A percentile compares a stretch with the other conserved stretches of the same genome.
phyloP scores from a whole-genome alignment of 164 flowering plant species.

The Liriodendron chinense region DNA sequence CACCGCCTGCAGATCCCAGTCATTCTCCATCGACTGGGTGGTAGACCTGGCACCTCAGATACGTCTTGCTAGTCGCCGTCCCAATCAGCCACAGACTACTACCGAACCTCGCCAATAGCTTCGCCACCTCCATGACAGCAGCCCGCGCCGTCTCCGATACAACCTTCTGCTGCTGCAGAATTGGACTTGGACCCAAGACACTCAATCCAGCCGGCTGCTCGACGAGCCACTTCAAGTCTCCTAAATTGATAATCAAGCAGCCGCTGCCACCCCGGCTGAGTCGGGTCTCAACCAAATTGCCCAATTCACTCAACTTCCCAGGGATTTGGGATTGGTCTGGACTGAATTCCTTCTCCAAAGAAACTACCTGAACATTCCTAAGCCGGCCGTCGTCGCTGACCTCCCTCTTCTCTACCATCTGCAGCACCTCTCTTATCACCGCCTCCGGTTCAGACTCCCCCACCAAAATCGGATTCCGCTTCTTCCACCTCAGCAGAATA shows the following conservation, averaged over 20 bases:
- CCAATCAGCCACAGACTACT: conserved; percentile 71
- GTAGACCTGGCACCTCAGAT: conserved; percentile 85
- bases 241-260: conserved; percentile 60
- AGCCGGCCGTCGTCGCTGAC: conserved; percentile 35
- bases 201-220: conserved; percentile 54
- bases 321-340: conserved; percentile 35
- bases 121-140: conserved; percentile 69
- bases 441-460: conserved; percentile 77
- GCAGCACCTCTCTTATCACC: conserved; percentile 54
- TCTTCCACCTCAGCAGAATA: conserved; percentile 49
- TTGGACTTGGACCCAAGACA: conserved; percentile 20
- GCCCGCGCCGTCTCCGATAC: conserved; percentile 49
- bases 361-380: conserved; percentile 47
- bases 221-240: conserved; percentile 87
- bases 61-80: conserved; percentile 93
- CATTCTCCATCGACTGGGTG: conserved; percentile 83
- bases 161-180: conserved; percentile 29
- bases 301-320: conserved; percentile 48
- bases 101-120: conserved; percentile 49
- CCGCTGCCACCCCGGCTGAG: conserved; percentile 34
- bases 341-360: conserved; percentile 47
- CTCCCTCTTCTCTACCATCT: conserved; percentile 59
- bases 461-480: conserved; percentile 79
- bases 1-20: conserved; percentile 94
- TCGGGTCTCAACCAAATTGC: conserved; percentile 37